phyloP scores from a whole-genome alignment of 73 alveolate species.

The Paramecium octaurelia region DNA sequence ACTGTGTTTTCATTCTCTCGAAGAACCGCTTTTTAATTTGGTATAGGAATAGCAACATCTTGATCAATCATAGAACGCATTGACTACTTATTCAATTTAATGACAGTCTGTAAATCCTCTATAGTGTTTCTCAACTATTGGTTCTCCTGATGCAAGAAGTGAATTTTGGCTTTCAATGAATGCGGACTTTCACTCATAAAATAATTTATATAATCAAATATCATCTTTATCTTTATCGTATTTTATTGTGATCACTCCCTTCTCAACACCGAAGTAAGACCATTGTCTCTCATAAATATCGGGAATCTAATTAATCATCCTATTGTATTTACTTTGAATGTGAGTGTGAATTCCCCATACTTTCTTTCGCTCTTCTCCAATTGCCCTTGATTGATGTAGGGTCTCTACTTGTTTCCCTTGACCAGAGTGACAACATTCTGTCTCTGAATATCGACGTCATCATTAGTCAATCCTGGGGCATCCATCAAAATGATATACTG shows the following conservation, averaged over 20 bases:
- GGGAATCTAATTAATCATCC: conserved; percentile 18
- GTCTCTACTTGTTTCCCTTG: conserved; percentile 51
- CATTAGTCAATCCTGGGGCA: conserved; percentile 55
- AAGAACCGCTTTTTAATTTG: not conserved
- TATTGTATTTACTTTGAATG: conserved; percentile 34
- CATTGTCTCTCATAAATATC: conserved; percentile 61
- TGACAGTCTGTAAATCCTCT: conserved; percentile 30
- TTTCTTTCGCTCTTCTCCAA: conserved; percentile 60
- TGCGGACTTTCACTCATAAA: conserved; percentile 41
- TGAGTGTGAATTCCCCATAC: conserved; percentile 59
- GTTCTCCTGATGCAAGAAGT: conserved; percentile 25
- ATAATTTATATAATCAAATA: not conserved
- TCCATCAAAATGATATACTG: conserved; percentile 58
- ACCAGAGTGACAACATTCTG: conserved; percentile 49
- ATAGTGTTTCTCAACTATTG: not conserved
- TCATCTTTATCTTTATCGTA: conserved; percentile 63
- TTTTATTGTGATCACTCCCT: conserved; percentile 54
- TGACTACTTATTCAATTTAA: not conserved
- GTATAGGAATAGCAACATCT: not conserved
- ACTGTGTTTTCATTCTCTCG: not conserved
- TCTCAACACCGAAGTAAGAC: conserved; percentile 58
- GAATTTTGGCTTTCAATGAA: conserved; percentile 6
- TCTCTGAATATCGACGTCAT: conserved; percentile 56
- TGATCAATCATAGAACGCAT: conserved; percentile 16
- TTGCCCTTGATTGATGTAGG: conserved; percentile 8